phyloP scores from a whole-genome alignment of 2,329 filamentous ascomycete genomes.

The Cryphonectria carpinicola region DNA sequence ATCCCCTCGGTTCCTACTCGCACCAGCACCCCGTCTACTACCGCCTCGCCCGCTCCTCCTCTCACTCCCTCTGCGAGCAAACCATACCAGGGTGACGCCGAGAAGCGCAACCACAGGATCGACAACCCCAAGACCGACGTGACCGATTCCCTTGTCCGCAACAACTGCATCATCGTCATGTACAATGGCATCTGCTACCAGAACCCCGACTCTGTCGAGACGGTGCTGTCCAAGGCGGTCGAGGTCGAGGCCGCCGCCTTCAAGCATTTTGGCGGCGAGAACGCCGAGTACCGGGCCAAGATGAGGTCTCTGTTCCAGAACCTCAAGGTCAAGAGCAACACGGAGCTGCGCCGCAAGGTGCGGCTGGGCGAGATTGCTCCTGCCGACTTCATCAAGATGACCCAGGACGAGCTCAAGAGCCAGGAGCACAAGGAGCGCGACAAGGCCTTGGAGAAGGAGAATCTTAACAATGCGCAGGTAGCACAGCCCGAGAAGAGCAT shows the following conservation, averaged over 20 bases:
- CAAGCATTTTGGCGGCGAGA: constrained; percentile 70
- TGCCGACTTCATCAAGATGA: constrained; percentile 81
- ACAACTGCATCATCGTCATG: constrained; percentile 86
- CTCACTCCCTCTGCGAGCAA: constrained; percentile 41
- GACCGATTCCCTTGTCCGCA: constrained; percentile 73
- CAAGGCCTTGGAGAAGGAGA: constrained; percentile 79
- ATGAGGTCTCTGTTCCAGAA: constrained; percentile 93
- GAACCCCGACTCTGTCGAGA: constrained; percentile 71
- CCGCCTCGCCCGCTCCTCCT: constrained; percentile 54
- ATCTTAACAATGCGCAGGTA: constrained; percentile 97
- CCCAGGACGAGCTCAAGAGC: constrained; percentile 87
- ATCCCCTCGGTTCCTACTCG: constrained; percentile 45
- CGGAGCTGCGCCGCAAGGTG: constrained; percentile 74
- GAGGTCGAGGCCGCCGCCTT: constrained; percentile 84
- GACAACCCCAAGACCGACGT: constrained; percentile 76
- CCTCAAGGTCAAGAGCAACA: constrained; percentile 89
- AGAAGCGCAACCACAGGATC: constrained; percentile 80
- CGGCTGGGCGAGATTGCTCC: constrained; percentile 73
- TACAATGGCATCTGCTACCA: constrained; percentile 84
- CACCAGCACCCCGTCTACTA: constrained; percentile 52
- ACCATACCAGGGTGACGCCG: constrained; percentile 65
- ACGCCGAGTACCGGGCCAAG: constrained; percentile 79
- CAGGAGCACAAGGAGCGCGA: constrained; percentile 79
- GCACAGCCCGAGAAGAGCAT: constrained; percentile 90
- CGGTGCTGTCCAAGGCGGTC: constrained; percentile 74